Base-by-base conservation (phyloP, 176 grass and related monocot genomes). In the Bromus sterilis region DNA sequence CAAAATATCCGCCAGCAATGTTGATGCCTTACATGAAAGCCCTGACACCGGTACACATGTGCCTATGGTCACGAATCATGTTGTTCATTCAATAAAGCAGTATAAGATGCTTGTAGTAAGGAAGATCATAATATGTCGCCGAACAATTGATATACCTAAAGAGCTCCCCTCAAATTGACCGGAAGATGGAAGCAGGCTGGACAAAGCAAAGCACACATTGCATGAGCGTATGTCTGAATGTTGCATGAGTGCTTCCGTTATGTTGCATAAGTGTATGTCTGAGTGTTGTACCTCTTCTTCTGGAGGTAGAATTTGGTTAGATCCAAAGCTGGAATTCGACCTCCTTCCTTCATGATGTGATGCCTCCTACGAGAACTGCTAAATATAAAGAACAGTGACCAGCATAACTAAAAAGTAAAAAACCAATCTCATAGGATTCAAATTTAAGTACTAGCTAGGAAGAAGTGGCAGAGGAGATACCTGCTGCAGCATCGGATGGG, bases 121-220 rank as follows among this genome's bases (percentile, higher is more conserved):
- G 41, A 48, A 30, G 24, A 18, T 48, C 29, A 31, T 72, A 72
- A 46, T 11, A 21, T 46, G 9, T n/a, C n/a, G n/a, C n/a, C n/a
- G n/a, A n/a, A n/a, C n/a, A n/a, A n/a, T n/a, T n/a, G n/a, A n/a
- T 4, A 48, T 72, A 72, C 69, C 41, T 30, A 4, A 9, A 20
- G 69, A 31, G 31, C 4, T 72, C 26, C 4, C 69, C 68, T 72
- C 41, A 48, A 26, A 20, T 3, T 26, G 41, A 48, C 69, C 30
- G 70, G 34, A 41, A 70, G 65, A 71, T 29, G 18, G 65, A 46
- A 81, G 65, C 64, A 81, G 65, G 23, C 65, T 71, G 78, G 66
- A 81, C 31, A 70, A 31, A 70, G 15, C 34, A 81, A 56, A 40
- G 34, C 23, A 39, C n/a, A n/a, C 46, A 48, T 11, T n/a, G 29